Evolutionary conservation across 306 rosid genomes (phyloP), one percentile per base, ranked within the genome.

Genomic region (Corylus heterophylla): DNA sequence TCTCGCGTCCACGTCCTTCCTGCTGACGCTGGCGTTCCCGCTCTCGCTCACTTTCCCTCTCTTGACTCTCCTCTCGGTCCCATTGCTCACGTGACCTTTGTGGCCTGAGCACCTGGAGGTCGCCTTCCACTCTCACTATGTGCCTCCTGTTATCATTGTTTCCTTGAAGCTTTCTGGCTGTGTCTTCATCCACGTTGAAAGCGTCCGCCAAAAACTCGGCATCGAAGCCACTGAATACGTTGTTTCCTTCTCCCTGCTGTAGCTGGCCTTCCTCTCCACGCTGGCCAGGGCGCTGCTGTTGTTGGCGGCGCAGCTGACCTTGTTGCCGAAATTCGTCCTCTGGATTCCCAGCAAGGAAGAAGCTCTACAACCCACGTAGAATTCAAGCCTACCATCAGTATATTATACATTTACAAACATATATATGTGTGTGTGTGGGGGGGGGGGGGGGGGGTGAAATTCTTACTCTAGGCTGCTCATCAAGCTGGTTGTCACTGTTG

Each of bases 291-390:
- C 68, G 42, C 29, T 7, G 71, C 17, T 37, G 71, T 66, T 66
- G 71, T 66, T 66, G 71, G 25, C 25, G 49, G 47, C 25, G 48
- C 12, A 8, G 66, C 8, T 54, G 66, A 14, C 73, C 71, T 14
- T 54, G 75, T 39, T 58, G 84, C 10, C 76, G 48, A 27, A 84
- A 83, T 77, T 89, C 92, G 27, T 78, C 55, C 11, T 81, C 85
- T 1, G 93, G 97, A 44, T 88, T 91, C 0, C 93, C 96, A 0
- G 90, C 97, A 13, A 94, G 67, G 47, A 90, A 90, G 85, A 92
- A 92, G 49, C 76, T 84, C 97, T 89, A 62, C 61, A 69, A 25
- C 12, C 11, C 22, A 52, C 45, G 27, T 5, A 27, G n/a, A 50
- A 51, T 29, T 9, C 7, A 20, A 14, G 63, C 31, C 63, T 20